These are phyloP conservation scores for Tuctoria greenei DNA, from an alignment of 176 grass and related monocot species.

Conservation along the genomic window DNA sequence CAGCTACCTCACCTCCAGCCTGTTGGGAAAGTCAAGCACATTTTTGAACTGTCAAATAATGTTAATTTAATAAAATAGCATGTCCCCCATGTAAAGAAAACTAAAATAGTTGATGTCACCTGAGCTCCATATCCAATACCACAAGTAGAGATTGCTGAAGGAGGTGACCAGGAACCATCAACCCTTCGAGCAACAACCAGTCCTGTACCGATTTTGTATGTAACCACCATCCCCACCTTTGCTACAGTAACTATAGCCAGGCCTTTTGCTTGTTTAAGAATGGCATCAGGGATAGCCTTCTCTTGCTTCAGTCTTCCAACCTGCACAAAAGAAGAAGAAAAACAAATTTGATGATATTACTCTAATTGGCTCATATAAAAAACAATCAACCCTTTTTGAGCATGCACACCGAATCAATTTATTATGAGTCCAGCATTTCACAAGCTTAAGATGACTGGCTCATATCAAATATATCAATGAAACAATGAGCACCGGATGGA, in stretches of 20 bases:
- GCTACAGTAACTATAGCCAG: slow-evolving; percentile 76
- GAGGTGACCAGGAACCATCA: slow-evolving; percentile 92
- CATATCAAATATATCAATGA: background rate
- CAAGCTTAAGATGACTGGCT: no score
- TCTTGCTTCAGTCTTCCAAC: slow-evolving; percentile 70
- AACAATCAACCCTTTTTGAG: background rate
- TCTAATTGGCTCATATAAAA: slow-evolving; percentile 5
- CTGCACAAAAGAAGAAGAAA: slow-evolving; percentile 38
- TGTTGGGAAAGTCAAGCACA: slow-evolving; percentile 33
- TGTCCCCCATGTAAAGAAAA: slow-evolving; percentile 35
- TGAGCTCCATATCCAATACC: slow-evolving; percentile 95
- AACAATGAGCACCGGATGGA: background rate
- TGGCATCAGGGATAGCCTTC: slow-evolving; percentile 79
- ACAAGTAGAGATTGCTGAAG: slow-evolving; percentile 80
- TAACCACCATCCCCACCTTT: slow-evolving; percentile 80
- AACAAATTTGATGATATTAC: background rate
- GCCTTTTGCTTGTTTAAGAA: slow-evolving; percentile 83
- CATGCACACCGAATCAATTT: background rate
- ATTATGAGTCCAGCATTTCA: background rate
- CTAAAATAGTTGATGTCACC: slow-evolving; percentile 42
- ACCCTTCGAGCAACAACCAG: slow-evolving; percentile 65
- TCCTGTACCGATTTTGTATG: slow-evolving; percentile 88
- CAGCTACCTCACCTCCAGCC: slow-evolving; percentile 87
- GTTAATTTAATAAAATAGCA: background rate
- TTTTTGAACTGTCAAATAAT: slow-evolving; percentile 4